Base-by-base conservation (phyloP, 352 stramenopile species). In the Globisporangium polare region DNA sequence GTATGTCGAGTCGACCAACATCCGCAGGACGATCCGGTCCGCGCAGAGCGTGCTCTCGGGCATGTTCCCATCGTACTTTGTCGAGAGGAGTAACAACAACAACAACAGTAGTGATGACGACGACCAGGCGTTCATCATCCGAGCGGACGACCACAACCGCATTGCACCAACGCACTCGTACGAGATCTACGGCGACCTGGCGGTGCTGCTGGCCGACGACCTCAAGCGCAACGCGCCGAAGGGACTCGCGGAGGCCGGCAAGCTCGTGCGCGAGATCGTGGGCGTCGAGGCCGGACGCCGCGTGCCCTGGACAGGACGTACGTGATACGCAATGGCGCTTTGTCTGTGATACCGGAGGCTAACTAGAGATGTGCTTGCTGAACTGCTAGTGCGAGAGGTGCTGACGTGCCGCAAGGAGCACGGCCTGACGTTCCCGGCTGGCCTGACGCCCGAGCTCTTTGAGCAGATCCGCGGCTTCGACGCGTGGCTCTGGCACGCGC, bases 1-100 rank as follows among this genome's bases (percentile, higher is more conserved):
- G 33, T 79, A 91, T 51, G 79, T 91, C 15, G 69, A 88, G 59
- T 92, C 80, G 56, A 94, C 85, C 52, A 92, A 94, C 64, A 85
- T 94, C 53, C 67, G 78, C 1, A 73, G 82, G 18, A 94, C 85
- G 27, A 86, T 92, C 41, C 74, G 76, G 2, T 91, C 85, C 18
- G 75, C 80, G 39, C 82, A 94, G 68, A 82, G 80, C 66, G 62
- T 92, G 26, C 68, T 92, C 20, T 72, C 65, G 4, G 85, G 85
- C 13, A 68, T 94, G 54, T 92, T 91, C 31, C 82, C 79, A 0
- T 66, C 83, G 27, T 65, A 69, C 46, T 88, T 88, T 56, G 20
- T 47, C 3, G 50, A 70, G 5, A 46, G 67, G 29, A 42, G 70
- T 29, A 62, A 33, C 2, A 26, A 37, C 37, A 66, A 69, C 50